A percentile compares a stretch with the other conserved stretches of the same genome.
phyloP scores from a whole-genome alignment of 768 basidiomycete genomes.

The Trametes cubensis region DNA sequence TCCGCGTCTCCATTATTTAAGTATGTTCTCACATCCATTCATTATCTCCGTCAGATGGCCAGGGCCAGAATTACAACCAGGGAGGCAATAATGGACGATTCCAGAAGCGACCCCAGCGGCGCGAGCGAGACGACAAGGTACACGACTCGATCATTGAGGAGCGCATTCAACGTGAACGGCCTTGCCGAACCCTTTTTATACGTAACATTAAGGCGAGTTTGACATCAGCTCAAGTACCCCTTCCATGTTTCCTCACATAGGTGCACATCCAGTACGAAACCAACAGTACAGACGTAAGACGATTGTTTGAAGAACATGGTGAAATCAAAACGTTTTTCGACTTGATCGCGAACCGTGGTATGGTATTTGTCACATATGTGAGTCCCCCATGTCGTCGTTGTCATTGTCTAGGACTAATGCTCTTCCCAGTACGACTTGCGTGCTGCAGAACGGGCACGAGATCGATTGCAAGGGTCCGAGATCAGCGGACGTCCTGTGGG shows the following conservation, averaged over 20 bases:
- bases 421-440: slow-evolving; percentile 80
- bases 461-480: slow-evolving; percentile 85
- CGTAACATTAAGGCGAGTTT: slow-evolving; percentile 95
- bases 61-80: slow-evolving; percentile 59
- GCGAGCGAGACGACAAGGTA: slow-evolving; percentile 85
- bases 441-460: slow-evolving; percentile 89
- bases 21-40: slow-evolving; percentile 26
- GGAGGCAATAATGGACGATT: slow-evolving; percentile 42
- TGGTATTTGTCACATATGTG: slow-evolving; percentile 99
- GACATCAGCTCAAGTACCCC: not conserved
- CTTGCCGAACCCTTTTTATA: slow-evolving; percentile 95
- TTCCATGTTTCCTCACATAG: slow-evolving; percentile 2
- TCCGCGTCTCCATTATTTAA: not conserved
- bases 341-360: slow-evolving; percentile 90
- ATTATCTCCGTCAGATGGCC: slow-evolving; percentile 59
- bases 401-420: not conserved
- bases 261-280: slow-evolving; percentile 75
- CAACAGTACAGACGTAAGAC: slow-evolving; percentile 80
- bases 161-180: slow-evolving; percentile 89
- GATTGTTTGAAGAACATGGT: slow-evolving; percentile 88
- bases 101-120: slow-evolving; percentile 55
- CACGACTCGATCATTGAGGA: slow-evolving; percentile 93
- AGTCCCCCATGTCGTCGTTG: slow-evolving; percentile 41
- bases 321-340: slow-evolving; percentile 98
- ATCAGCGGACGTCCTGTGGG: slow-evolving; percentile 88